Base-by-base conservation (phyloP, 306 rosid genomes). In the Macrotyloma uniflorum region DNA sequence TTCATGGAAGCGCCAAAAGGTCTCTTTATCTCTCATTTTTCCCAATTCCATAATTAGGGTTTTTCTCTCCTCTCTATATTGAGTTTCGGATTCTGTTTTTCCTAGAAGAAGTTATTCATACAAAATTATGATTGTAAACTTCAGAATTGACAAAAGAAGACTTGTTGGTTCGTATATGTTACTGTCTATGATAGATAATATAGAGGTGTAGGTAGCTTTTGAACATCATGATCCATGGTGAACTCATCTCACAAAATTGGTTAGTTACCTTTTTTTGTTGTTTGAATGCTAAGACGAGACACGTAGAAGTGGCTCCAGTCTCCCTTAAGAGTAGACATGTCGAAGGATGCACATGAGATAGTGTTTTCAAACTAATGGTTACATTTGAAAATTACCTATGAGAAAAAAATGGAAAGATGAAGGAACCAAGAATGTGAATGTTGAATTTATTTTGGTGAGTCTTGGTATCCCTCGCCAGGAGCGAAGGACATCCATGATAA, bases 1-100 rank as follows among this genome's bases (percentile, higher is more conserved):
- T 65, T 83, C 90, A 8, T 93, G 97, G 98, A 95, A 95, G 84
- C 88, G 85, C 77, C 93, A 87, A 20, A 92, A 92, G 93, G 98
- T 95, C 2, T 59, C 53, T 43, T 67, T 46, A 15, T 33, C 26
- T 16, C 15, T 30, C 12, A 0, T 32, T 54, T 38, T 67, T 46
- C 67, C 63, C 33, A 35, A 1, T 54, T 8, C 1, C 66, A 28
- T 49, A 12, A 30, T 78, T 83, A 77, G 81, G 84, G 83, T 78
- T 84, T 79, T 67, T 50, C 1, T 64, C 38, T 14, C 20, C 22
- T 67, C n/a, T 8, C 2, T 62, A 45, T 40, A 6, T 36, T 59
- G 40, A 30, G 6, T 49, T 22, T 18, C 15, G 4, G 9, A 58
- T 83, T 36, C 16, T 38, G 22, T 58, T 15, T 24, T 16, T 14